These are phyloP conservation scores for Saccharum hybrid DNA, from an alignment of 202 grass and related monocot genomes.

Conservation along the genomic window DNA sequence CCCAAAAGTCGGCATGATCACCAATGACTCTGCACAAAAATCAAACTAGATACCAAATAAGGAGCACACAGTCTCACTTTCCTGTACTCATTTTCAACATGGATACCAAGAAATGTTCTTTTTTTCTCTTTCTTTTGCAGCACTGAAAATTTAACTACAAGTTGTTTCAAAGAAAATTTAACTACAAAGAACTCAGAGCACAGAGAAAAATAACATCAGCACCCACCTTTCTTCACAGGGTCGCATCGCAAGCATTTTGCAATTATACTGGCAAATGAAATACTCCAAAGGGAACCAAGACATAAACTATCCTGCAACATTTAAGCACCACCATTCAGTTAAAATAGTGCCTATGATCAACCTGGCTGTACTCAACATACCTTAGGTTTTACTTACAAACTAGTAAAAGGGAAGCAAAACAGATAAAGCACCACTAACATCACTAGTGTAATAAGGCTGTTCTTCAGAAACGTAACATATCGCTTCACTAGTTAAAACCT, in stretches of 20 bases:
- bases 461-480: background rate
- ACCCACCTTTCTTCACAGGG: constrained; percentile 78
- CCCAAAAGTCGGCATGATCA: constrained; percentile 79
- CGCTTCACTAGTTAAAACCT: background rate
- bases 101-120: background rate
- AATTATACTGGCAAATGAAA: constrained; percentile 50
- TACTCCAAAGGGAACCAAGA: constrained; percentile 65
- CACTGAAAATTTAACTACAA: background rate
- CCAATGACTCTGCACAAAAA: constrained; percentile 62
- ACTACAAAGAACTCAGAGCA: background rate
- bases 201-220: background rate
- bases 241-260: constrained; percentile 62
- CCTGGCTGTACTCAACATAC: background rate
- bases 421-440: background rate
- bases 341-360: background rate
- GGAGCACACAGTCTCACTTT: background rate
- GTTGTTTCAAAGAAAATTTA: background rate
- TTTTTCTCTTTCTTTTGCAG: background rate
- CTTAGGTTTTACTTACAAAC: background rate
- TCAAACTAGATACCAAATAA: constrained; percentile 22
- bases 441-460: background rate
- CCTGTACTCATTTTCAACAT: background rate
- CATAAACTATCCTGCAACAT: constrained; percentile 57
- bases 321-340: constrained; percentile 9
- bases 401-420: background rate